These are phyloP conservation scores for Puccinia coronata DNA, from an alignment of 1,284 basidiomycete species.

Conservation along the genomic window DNA sequence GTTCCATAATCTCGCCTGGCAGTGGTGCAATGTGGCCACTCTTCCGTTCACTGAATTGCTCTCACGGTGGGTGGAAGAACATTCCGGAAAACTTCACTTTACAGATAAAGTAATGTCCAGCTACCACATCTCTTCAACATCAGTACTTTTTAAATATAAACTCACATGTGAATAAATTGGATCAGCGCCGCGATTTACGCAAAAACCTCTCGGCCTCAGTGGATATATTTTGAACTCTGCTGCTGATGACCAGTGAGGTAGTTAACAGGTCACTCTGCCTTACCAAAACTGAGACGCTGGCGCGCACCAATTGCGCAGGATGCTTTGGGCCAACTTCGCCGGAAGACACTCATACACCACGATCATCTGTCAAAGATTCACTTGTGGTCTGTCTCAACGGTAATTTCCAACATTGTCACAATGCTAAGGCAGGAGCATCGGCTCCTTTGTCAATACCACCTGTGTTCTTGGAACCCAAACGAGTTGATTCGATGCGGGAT, in stretches of 20 bases:
- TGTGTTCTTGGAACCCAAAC: neutral
- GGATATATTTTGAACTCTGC: neutral
- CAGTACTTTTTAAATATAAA: too few relatives aligned
- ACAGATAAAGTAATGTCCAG: too few relatives aligned
- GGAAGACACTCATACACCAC: neutral
- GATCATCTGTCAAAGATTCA: neutral
- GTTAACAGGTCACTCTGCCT: neutral
- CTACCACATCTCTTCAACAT: too few relatives aligned
- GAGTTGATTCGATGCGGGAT: neutral
- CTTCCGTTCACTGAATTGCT: neutral
- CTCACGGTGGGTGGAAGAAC: neutral
- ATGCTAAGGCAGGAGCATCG: neutral
- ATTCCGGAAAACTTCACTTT: neutral
- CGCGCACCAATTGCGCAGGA: neutral
- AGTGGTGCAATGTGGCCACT: constrained; percentile 11
- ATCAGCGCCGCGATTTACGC: neutral
- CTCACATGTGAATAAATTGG: too few relatives aligned
- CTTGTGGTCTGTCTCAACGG: constrained; percentile 3
- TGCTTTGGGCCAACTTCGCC: neutral
- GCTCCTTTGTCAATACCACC: neutral
- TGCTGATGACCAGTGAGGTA: neutral
- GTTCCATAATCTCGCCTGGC: constrained; percentile 22
- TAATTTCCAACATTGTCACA: constrained; percentile 4
- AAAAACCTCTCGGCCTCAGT: neutral
- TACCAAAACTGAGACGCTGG: neutral